These are phyloP conservation scores for Escovopsis weberi DNA, from an alignment of 2,329 filamentous ascomycete species.

Conservation along the genomic window DNA sequence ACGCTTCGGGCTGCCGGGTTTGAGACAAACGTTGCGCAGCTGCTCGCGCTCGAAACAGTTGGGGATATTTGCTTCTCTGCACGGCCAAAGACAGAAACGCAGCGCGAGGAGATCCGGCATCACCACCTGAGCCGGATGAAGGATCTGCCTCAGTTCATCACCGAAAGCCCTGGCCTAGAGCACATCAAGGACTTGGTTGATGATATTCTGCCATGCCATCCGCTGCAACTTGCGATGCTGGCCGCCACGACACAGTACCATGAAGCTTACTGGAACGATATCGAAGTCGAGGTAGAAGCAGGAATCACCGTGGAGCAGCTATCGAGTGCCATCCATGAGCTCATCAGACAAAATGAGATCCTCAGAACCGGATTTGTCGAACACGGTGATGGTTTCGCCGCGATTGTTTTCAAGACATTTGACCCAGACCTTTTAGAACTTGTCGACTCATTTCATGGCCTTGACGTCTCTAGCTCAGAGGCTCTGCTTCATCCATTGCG, in stretches of 20 bases:
- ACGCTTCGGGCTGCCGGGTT: slow-evolving; percentile 43
- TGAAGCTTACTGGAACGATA: slow-evolving; percentile 62
- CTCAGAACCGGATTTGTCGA: slow-evolving; percentile 60
- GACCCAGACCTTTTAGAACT: slow-evolving; percentile 26
- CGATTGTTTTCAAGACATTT: slow-evolving; percentile 45
- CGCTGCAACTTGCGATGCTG: slow-evolving; percentile 68
- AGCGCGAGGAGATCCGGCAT: not conserved
- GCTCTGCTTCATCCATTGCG: slow-evolving; percentile 42
- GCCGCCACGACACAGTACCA: slow-evolving; percentile 49
- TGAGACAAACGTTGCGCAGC: slow-evolving; percentile 38
- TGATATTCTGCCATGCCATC: slow-evolving; percentile 48
- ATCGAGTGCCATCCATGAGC: slow-evolving; percentile 28
- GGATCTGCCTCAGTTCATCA: slow-evolving; percentile 8
- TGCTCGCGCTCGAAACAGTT: slow-evolving; percentile 42
- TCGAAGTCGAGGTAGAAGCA: slow-evolving; percentile 45
- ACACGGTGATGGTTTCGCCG: slow-evolving; percentile 22
- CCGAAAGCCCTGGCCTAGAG: slow-evolving; percentile 6
- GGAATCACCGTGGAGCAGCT: slow-evolving; percentile 25
- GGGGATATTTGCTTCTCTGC: slow-evolving; percentile 12
- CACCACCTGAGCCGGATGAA: slow-evolving; percentile 8
- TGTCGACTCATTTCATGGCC: slow-evolving; percentile 21
- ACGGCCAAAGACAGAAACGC: not conserved
- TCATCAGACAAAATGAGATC: slow-evolving; percentile 46
- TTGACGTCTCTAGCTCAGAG: slow-evolving; percentile 23
- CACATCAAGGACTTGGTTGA: slow-evolving; percentile 17